A percentile compares a stretch with the other conserved stretches of the same genome.
Evolutionary conservation across 1,139 yeast genomes (phyloP).

Genomic region (Kazachstania sp.): DNA sequence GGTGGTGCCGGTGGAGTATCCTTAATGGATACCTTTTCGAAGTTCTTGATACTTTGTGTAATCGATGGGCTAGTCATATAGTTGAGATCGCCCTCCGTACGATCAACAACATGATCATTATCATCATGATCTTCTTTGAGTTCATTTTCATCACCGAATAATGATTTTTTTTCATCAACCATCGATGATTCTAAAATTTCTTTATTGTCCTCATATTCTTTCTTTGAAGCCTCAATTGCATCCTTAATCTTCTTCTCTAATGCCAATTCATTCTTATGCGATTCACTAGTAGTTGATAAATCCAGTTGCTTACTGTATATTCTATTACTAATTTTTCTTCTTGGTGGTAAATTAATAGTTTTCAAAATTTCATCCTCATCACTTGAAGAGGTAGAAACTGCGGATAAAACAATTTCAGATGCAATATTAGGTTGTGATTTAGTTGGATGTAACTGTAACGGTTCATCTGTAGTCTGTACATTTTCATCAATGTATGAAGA

Average conservation of each 20-base stretch:
- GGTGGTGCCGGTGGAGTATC: neutral
- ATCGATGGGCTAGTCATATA: neutral
- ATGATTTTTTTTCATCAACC: neutral
- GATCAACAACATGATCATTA: neutral
- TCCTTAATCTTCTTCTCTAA: slow-evolving; percentile 3
- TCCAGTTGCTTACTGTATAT: neutral
- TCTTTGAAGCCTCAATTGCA: slow-evolving; percentile 2
- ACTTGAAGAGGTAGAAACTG: neutral
- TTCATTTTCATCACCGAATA: neutral
- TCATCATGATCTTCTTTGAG: neutral
- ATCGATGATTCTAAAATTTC: neutral
- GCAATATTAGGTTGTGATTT: neutral
- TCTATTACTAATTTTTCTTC: neutral
- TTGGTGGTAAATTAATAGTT: slow-evolving; percentile 9
- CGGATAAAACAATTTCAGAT: neutral
- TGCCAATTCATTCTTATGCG: neutral
- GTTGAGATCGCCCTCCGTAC: no score
- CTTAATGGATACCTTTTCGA: neutral
- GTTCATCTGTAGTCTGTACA: neutral
- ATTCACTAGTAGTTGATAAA: neutral
- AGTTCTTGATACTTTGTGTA: neutral
- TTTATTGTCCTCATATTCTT: neutral
- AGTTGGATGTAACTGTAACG: neutral
- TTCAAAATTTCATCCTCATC: slow-evolving; percentile 6
- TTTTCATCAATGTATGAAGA: neutral